These are phyloP conservation scores for Blastocystis sp. DNA, from an alignment of 352 stramenopile genomes.

Conservation along the genomic window DNA sequence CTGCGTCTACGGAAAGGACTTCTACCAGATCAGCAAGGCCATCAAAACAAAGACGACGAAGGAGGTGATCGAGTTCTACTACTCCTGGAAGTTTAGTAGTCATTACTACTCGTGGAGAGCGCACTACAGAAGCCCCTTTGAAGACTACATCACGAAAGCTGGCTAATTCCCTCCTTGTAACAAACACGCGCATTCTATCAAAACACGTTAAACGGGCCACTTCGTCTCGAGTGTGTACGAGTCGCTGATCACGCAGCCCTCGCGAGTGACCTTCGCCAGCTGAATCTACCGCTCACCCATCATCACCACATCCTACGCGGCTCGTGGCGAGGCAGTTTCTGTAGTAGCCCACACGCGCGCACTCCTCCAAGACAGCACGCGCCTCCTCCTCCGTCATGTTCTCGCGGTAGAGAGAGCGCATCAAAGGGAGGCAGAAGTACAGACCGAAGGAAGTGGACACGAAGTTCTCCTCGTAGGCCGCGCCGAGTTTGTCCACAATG, in stretches of 20 bases:
- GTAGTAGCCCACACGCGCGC: conserved; percentile 63
- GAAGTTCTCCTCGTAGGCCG: conserved; percentile 62
- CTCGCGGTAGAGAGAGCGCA: conserved; percentile 36
- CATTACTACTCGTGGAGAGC: conserved; percentile 80
- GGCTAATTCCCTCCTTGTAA: conserved; percentile 36
- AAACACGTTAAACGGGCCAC: conserved; percentile 44
- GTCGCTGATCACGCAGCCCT: conserved; percentile 58
- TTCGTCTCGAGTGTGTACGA: conserved; percentile 53
- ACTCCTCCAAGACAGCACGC: conserved; percentile 50
- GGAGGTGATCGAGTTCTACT: conserved; percentile 83
- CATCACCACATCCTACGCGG: conserved; percentile 2
- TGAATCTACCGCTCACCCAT: conserved; percentile 49
- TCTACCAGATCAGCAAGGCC: conserved; percentile 76
- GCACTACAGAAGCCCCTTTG: conserved; percentile 54
- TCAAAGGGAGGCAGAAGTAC: conserved; percentile 61
- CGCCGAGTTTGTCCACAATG: conserved; percentile 40
- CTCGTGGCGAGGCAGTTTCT: conserved; percentile 60
- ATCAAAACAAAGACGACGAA: conserved; percentile 77
- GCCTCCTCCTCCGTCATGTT: conserved; percentile 68
- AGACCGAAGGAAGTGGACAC: conserved; percentile 51
- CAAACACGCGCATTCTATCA: conserved; percentile 15
- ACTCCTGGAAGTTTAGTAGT: conserved; percentile 81
- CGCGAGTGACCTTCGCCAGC: conserved; percentile 58
- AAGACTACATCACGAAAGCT: conserved; percentile 33
- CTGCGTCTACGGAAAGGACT: conserved; percentile 78